A percentile compares a stretch with the other conserved stretches of the same genome.
phyloP scores from a whole-genome alignment of 2,329 filamentous ascomycete species.

The Aspergillus arachidicola region DNA sequence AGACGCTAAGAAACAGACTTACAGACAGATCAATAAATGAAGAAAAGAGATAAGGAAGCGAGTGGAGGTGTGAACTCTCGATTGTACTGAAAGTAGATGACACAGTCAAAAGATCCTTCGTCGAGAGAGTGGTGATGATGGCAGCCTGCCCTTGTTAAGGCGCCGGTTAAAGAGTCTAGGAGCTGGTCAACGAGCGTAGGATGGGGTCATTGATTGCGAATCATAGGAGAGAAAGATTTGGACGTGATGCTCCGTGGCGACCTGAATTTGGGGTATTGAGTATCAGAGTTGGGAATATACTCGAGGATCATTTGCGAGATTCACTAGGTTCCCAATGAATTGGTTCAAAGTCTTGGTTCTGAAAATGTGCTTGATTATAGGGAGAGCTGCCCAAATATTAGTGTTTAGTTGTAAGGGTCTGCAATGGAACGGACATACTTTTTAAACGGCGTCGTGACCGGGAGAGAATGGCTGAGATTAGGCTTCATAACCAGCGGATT shows the following conservation, averaged over 20 bases:
- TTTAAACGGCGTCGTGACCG: slow-evolving; percentile 44
- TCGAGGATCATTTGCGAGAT: slow-evolving; percentile 29
- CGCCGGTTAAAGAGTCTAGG: not conserved
- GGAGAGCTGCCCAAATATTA: slow-evolving; percentile 37
- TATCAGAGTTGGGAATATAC: not conserved
- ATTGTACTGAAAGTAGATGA: slow-evolving; percentile 6
- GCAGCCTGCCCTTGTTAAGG: slow-evolving; percentile 3
- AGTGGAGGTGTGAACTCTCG: not conserved
- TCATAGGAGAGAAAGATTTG: not conserved
- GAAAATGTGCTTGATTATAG: slow-evolving; percentile 50
- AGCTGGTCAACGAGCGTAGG: slow-evolving; percentile 3
- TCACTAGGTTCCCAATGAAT: slow-evolving; percentile 49
- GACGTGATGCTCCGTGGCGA: not conserved
- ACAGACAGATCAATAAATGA: not conserved
- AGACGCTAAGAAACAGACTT: slow-evolving; percentile 20
- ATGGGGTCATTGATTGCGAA: slow-evolving; percentile 5
- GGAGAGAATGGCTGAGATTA: slow-evolving; percentile 43
- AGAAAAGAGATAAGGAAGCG: not conserved
- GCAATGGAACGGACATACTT: slow-evolving; percentile 34
- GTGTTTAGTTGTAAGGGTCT: not conserved
- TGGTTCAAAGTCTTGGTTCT: slow-evolving; percentile 49
- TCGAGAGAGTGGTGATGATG: not conserved
- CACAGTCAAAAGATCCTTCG: not conserved
- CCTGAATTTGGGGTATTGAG: not conserved
- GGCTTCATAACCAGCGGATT: slow-evolving; percentile 46